These are phyloP conservation scores for Cyberlindnera misumaiensis DNA, from an alignment of 805 yeast species.

Conservation along the genomic window DNA sequence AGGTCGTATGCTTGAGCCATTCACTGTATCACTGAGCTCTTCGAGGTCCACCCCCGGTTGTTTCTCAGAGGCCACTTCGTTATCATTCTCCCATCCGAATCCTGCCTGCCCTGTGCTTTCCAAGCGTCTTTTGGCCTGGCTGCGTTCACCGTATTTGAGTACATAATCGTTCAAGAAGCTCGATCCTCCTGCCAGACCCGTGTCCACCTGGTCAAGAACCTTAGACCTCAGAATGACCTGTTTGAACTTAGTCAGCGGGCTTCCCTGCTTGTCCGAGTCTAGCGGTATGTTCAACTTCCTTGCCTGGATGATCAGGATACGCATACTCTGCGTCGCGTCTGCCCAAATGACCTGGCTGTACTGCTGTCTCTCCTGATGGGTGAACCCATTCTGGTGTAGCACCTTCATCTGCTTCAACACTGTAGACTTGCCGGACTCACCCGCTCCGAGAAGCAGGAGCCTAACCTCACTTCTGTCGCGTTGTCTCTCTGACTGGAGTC, in stretches of 20 bases:
- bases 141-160: constrained; percentile 49
- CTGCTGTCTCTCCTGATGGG: constrained; percentile 68
- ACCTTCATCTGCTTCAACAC: constrained; percentile 84
- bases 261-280: constrained; percentile 54
- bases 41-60: constrained; percentile 7
- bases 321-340: constrained; percentile 82
- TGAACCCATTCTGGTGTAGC: constrained; percentile 80
- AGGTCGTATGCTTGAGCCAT: constrained; percentile 16
- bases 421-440: constrained; percentile 92
- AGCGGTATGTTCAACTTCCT: constrained; percentile 55
- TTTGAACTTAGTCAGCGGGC: constrained; percentile 40
- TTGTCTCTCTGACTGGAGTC: constrained; percentile 44
- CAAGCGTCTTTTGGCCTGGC: constrained; percentile 42
- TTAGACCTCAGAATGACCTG: constrained; percentile 48
- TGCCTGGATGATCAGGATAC: constrained; percentile 69
- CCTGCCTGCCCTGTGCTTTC: constrained; percentile 51
- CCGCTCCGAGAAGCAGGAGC: constrained; percentile 81
- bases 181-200: constrained; percentile 60
- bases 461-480: constrained; percentile 56
- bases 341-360: constrained; percentile 90
- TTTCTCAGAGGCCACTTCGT: not conserved
- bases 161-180: constrained; percentile 59
- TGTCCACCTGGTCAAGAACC: constrained; percentile 55
- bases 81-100: constrained; percentile 17
- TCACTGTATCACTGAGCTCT: constrained; percentile 17